Evolutionary conservation across 306 rosid species (phyloP).

Genomic region (Prunus padus): DNA sequence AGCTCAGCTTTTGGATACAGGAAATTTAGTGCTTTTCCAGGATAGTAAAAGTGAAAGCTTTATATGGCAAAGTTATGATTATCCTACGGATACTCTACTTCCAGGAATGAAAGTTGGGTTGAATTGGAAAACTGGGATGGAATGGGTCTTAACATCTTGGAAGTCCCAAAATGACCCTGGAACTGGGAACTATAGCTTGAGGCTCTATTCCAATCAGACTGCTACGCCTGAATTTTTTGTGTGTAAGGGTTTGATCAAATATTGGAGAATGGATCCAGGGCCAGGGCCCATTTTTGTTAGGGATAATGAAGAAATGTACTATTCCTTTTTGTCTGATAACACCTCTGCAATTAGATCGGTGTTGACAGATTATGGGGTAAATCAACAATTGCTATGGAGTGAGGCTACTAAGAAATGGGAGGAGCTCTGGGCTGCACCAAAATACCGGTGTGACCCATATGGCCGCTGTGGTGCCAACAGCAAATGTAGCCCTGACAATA

Average conservation of each 20-base stretch:
- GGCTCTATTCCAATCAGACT: background rate
- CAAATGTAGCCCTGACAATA: slow-evolving; percentile 38
- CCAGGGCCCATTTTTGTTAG: background rate
- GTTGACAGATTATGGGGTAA: background rate
- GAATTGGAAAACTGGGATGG: background rate
- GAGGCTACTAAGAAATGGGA: background rate
- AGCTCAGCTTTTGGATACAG: slow-evolving; percentile 15
- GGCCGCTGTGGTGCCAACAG: slow-evolving; percentile 43
- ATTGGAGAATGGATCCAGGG: background rate
- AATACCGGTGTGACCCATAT: slow-evolving; percentile 39
- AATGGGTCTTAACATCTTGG: background rate
- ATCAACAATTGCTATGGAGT: background rate
- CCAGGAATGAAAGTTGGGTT: slow-evolving; percentile 24
- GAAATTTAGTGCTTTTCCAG: slow-evolving; percentile 11
- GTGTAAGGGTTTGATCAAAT: background rate
- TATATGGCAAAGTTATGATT: slow-evolving; percentile 50
- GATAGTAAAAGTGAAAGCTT: background rate
- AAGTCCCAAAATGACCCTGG: background rate
- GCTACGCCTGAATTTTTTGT: background rate
- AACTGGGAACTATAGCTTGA: background rate
- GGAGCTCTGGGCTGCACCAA: slow-evolving; percentile 33
- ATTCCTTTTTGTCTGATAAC: background rate
- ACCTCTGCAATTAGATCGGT: background rate
- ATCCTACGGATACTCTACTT: slow-evolving; percentile 31
- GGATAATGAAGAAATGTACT: background rate